These are phyloP conservation scores for Barbatosphaeria neglecta DNA, from an alignment of 495 filamentous ascomycete genomes.

Conservation along the genomic window DNA sequence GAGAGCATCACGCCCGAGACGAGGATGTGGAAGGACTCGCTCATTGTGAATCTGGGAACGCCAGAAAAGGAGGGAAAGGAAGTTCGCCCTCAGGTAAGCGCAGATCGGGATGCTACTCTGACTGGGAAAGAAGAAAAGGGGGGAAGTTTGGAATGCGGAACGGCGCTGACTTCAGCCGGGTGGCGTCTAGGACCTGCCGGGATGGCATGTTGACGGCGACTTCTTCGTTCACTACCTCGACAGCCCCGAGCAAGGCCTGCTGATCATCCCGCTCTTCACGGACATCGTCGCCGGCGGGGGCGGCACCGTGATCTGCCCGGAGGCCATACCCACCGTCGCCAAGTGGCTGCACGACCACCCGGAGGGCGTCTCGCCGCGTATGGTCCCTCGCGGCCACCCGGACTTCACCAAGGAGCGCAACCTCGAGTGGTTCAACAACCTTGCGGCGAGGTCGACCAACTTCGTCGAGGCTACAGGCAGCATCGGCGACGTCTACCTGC, in stretches of 20 bases:
- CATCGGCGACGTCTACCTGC: conserved; percentile 54
- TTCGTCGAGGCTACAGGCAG: conserved; percentile 58
- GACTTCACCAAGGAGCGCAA: conserved; percentile 27
- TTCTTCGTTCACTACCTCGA: conserved; percentile 70
- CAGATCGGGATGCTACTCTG: no score
- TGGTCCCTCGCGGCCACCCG: conserved; percentile 41
- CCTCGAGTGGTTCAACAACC: conserved; percentile 42
- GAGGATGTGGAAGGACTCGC: conserved; percentile 50
- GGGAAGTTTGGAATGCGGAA: not conserved
- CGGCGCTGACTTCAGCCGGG: not conserved
- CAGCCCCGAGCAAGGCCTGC: conserved; percentile 57
- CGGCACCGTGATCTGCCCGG: conserved; percentile 55
- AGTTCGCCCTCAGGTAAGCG: conserved; percentile 21
- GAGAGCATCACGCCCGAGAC: conserved; percentile 40
- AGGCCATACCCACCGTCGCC: conserved; percentile 46
- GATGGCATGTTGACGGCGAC: conserved; percentile 69
- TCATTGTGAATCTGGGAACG: conserved; percentile 65
- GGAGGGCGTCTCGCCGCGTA: conserved; percentile 55
- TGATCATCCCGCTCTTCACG: conserved; percentile 60
- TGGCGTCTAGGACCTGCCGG: conserved; percentile 26
- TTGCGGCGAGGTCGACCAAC: conserved; percentile 30
- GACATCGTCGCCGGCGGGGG: conserved; percentile 52
- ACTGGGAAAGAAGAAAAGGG: not conserved
- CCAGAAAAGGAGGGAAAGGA: conserved; percentile 39
- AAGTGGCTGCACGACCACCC: conserved; percentile 52